Base-by-base conservation (phyloP, 495 filamentous ascomycete species). In the Sordaria brevicollis region DNA sequence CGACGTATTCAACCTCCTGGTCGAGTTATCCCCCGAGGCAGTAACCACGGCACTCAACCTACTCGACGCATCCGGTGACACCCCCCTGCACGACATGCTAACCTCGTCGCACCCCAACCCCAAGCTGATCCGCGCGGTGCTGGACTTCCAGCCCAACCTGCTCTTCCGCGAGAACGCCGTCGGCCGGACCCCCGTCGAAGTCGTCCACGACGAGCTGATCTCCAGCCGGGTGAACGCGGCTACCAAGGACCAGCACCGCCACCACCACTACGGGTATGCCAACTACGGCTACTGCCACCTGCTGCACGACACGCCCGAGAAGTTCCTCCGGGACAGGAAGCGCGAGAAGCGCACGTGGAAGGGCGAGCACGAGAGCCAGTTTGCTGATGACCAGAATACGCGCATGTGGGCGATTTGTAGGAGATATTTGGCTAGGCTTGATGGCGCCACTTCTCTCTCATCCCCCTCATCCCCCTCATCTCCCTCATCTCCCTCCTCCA, bases 91-190 rank as follows among this genome's bases (percentile, higher is more conserved):
- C 71, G 76, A 77, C 2, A 84, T 85, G 1, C 81, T 91, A 29
- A 62, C 13, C n/a, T n/a, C n/a, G 0, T 31, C 49, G 3, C 49
- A 31, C 49, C 15, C 13, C 11, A 62, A 6, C 49, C 80, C 83
- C 49, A 69, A 71, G 25, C 71, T 87, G 0, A 76, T 86, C 13
- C 78, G 81, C 6, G 66, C 80, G 8, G 79, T 93, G 39, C 74
- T 93, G 17, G 80, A 85, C 13, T 80, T 81, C 35, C 83, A 86
- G 15, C 86, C 88, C 1, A 82, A 81, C 38, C 80, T 92, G 0
- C 76, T 92, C 0, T 82, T 85, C 73, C 84, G 86, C 38, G 91
- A 93, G 72, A 93, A 91, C 73, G 84, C 90, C 0, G 89, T 88
- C 0, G 91, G 91, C 11, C 84, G 83, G 11, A 94, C 91, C 3